Percentiles rank a stretch among this genome's conserved stretches.
Evolutionary conservation across 192 early-diverging fungal genomes (phyloP).

Genomic region (Entomortierella chlamydospora): DNA sequence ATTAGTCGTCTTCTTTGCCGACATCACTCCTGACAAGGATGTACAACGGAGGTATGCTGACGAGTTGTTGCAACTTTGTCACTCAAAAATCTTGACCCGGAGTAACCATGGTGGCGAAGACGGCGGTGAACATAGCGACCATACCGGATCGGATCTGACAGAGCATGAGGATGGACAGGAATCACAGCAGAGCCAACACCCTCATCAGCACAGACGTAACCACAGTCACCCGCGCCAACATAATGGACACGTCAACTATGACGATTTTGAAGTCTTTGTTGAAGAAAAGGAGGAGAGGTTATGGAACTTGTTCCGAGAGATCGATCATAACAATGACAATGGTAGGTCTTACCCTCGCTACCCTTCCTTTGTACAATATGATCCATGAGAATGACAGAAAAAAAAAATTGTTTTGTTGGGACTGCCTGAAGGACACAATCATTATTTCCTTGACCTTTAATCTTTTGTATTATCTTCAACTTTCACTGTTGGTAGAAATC

Average conservation of each 20-base stretch:
- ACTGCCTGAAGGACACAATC: background rate
- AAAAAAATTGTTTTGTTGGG: no score
- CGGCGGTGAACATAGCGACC: background rate
- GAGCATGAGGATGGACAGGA: background rate
- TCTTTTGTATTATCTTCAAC: no score
- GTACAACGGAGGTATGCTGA: constrained; percentile 48
- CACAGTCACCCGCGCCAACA: background rate
- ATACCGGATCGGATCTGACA: background rate
- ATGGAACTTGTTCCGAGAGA: constrained; percentile 71
- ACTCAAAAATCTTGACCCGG: constrained; percentile 20
- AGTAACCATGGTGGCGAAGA: background rate
- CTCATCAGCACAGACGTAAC: background rate
- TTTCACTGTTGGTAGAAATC: no score
- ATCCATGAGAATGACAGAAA: no score
- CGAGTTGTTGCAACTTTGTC: constrained; percentile 51
- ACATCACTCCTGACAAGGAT: constrained; percentile 33
- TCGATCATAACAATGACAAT: constrained; percentile 69
- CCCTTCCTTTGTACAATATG: no score
- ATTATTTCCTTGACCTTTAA: no score
- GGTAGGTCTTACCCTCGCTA: constrained; percentile 8
- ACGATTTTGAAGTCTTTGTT: constrained; percentile 73
- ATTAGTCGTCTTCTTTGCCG: constrained; percentile 43
- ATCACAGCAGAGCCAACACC: background rate
- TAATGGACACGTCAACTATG: constrained; percentile 52
- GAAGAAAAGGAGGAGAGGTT: constrained; percentile 74